Evolutionary conservation across 768 basidiomycete genomes (phyloP), one percentile per base, ranked within the genome.

Genomic region (Naganishia vishniacii): DNA sequence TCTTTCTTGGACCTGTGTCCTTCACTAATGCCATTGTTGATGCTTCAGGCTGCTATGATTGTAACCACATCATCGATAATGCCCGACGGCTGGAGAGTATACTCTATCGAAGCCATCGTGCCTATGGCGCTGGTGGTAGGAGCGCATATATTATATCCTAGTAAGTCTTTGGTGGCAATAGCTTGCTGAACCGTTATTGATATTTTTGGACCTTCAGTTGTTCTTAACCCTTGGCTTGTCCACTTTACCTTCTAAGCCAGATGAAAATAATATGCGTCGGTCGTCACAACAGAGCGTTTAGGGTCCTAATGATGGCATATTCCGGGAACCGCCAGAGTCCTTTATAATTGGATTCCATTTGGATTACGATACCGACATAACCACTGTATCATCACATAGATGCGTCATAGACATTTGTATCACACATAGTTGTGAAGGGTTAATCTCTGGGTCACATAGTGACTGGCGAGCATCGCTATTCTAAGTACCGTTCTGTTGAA

Each of bases 51-150:
- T 9, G 80, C 75, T 46, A 85, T 90, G 73, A 75, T 84, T 62
- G 68, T 91, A 29, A 78, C 89, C 37, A 71, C 79, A n/a, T 78
- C 77, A 0, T 67, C 76, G 3, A 40, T 86, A 15, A 81, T 91
- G 2, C 86, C 88, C 0, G 48, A 72, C 0, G 85, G 77, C 12
- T 93, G 87, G 85, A 79, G 79, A 65, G 83, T 93, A 56, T 68
- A 78, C 18, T 81, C 82, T n/a, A 87, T 89, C 86, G 86, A 86
- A 44, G 84, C 90, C 18, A 84, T 86, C 44, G 74, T 90, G 6
- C 91, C 91, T 4, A 81, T 91, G 16, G 83, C 83, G 15, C 78
- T 89, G 62, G 85, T 70, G 16, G 56, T 67, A 16, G 72, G 46
- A 31, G 26, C 53, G 15, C 72, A 75, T 64, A 49, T 77, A 4